Conservation (phyloP, 345 rosid genomes). For the Sonneratia caseolaris region DNA sequence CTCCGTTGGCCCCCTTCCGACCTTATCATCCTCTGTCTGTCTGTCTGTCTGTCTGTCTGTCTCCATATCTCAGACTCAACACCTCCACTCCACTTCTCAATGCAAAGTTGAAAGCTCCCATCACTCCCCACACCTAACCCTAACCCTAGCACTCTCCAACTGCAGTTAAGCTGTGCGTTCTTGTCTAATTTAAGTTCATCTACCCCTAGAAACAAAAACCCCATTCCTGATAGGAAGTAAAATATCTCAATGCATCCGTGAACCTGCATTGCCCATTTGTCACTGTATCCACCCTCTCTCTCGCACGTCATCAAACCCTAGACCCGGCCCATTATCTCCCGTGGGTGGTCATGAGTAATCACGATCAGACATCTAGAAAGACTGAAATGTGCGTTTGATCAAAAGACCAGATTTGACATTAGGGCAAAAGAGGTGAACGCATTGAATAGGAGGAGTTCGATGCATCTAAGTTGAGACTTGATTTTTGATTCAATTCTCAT, state of each 20-base stretch:
- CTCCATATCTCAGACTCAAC: no score
- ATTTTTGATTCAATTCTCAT: no score
- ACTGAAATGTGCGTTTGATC: no score
- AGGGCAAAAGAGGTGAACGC: no score
- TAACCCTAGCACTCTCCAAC: constrained; percentile 17
- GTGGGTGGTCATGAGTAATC: no score
- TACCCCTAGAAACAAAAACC: neutral
- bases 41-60: neutral
- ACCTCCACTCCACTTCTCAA: constrained; percentile 6
- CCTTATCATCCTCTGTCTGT: constrained; percentile 18
- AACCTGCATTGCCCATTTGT: constrained; percentile 35
- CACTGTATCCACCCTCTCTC: constrained; percentile 7
- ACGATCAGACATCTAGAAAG: no score
- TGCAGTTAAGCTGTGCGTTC: constrained; percentile 12
- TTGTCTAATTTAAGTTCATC: no score
- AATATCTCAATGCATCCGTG: constrained; percentile 12
- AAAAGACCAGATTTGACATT: no score
- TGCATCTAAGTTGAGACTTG: no score
- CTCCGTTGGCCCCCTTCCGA: constrained; percentile 35
- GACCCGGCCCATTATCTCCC: constrained; percentile 9
- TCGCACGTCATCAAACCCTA: constrained; percentile 18
- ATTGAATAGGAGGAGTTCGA: no score
- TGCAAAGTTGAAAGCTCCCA: constrained; percentile 11
- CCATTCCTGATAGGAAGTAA: neutral
- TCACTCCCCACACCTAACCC: neutral